A percentile compares a stretch with the other conserved stretches of the same genome.
phyloP scores from a whole-genome alignment of 2,329 filamentous ascomycete genomes.

The Ophiostoma perfectum region DNA sequence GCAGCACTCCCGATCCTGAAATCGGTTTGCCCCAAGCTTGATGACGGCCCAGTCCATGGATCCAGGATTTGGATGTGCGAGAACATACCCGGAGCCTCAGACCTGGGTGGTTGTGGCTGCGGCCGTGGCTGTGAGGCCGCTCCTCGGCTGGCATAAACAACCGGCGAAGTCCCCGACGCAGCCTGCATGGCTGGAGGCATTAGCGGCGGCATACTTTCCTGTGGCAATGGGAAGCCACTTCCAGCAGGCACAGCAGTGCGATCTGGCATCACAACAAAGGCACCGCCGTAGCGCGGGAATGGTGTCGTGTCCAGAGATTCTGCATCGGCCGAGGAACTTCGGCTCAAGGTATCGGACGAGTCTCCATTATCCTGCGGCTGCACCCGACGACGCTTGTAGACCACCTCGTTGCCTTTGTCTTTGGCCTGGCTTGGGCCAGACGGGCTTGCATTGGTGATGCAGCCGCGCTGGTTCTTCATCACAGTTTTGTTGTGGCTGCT shows the following conservation, averaged over 20 bases:
- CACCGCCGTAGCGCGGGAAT: constrained; percentile 10
- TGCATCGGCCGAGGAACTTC: neutral
- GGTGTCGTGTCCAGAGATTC: constrained; percentile 1
- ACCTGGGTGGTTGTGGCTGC: neutral
- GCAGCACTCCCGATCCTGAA: neutral
- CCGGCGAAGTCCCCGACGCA: too few relatives aligned
- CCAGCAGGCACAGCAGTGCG: neutral
- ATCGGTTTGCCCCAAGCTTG: neutral
- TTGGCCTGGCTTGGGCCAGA: neutral
- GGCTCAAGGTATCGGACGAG: neutral
- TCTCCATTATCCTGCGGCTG: neutral
- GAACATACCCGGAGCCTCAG: neutral
- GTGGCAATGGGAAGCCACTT: neutral
- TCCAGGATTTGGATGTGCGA: constrained; percentile 15
- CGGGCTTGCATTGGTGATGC: neutral
- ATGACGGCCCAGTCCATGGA: constrained; percentile 7
- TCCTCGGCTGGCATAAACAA: too few relatives aligned
- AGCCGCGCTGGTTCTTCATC: neutral
- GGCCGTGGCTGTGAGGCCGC: neutral
- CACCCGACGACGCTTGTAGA: neutral
- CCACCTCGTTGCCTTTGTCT: neutral
- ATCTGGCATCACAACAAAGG: constrained; percentile 16
- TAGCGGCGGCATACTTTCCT: neutral
- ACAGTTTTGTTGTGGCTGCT: constrained; percentile 7
- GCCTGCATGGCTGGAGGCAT: neutral